These are phyloP conservation scores for Chrysoporthe cubensis DNA, from an alignment of 2,329 filamentous ascomycete species.

Conservation along the genomic window DNA sequence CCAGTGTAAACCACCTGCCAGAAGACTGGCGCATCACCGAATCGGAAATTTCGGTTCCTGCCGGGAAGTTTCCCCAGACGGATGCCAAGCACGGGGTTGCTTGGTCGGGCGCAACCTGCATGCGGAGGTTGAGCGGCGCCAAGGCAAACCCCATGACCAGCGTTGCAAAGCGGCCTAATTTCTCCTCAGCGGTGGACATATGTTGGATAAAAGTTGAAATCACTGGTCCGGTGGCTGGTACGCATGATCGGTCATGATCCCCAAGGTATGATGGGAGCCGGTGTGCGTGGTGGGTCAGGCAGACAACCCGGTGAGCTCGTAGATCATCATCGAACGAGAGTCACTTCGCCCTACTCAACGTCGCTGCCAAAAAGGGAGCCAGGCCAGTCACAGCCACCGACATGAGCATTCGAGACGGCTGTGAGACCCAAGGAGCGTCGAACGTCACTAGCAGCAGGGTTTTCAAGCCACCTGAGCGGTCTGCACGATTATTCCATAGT, in stretches of 20 bases:
- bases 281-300: neutral
- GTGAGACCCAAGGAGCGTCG: neutral
- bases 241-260: neutral
- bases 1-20: neutral
- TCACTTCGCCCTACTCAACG: neutral
- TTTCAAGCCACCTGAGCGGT: neutral
- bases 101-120: constrained; percentile 2
- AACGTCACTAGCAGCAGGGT: neutral
- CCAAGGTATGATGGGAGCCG: neutral
- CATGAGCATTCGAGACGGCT: neutral
- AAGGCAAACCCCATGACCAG: constrained; percentile 5
- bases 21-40: neutral
- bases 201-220: neutral
- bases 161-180: neutral
- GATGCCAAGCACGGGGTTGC: constrained; percentile 12
- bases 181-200: neutral
- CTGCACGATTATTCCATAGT: neutral
- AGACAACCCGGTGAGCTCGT: neutral
- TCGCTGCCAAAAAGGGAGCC: neutral
- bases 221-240: neutral
- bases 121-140: neutral
- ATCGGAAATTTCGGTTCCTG: constrained; percentile 10
- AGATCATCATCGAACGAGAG: neutral
- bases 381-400: neutral
- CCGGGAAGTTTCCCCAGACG: constrained; percentile 1